Conservation (phyloP, 139 green algal genomes). For the Bryopsis sp. region DNA sequence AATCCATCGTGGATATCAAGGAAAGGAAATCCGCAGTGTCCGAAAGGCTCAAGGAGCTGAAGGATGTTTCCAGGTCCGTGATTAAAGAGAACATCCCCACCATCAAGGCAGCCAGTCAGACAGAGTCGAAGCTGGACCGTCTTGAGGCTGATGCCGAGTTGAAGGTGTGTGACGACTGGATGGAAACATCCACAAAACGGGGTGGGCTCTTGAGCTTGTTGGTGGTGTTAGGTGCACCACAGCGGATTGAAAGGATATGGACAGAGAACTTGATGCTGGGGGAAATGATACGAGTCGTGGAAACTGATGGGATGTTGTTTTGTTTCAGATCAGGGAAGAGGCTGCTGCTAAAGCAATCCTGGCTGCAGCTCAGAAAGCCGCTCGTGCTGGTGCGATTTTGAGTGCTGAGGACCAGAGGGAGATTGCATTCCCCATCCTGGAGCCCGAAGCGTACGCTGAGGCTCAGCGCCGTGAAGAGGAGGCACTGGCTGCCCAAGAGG, state of each 20-base stretch:
- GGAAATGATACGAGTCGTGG: neutral
- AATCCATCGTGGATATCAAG: neutral
- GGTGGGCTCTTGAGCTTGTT: neutral
- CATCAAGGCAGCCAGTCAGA: too few species aligned
- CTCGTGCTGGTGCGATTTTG: neutral
- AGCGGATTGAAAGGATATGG: neutral
- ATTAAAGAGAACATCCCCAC: too few species aligned
- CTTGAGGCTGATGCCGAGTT: too few species aligned
- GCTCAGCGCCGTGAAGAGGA: neutral
- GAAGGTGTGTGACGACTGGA: too few species aligned
- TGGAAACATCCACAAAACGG: too few species aligned
- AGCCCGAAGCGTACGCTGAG: conserved; percentile 1
- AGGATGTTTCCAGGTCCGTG: too few species aligned
- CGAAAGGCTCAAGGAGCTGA: neutral
- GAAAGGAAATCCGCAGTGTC: neutral
- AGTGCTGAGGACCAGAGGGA: neutral
- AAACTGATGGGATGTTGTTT: neutral
- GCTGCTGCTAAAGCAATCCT: neutral
- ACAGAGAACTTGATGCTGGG: neutral
- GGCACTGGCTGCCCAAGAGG: neutral
- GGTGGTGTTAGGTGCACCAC: neutral
- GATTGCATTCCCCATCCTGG: neutral
- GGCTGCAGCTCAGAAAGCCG: neutral
- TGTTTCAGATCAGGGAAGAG: neutral
- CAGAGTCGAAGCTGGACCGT: too few species aligned